A percentile compares a stretch with the other conserved stretches of the same genome.
Evolutionary conservation across 2,329 filamentous ascomycete species (phyloP).

Genomic region (Paramyrothecium roridum): DNA sequence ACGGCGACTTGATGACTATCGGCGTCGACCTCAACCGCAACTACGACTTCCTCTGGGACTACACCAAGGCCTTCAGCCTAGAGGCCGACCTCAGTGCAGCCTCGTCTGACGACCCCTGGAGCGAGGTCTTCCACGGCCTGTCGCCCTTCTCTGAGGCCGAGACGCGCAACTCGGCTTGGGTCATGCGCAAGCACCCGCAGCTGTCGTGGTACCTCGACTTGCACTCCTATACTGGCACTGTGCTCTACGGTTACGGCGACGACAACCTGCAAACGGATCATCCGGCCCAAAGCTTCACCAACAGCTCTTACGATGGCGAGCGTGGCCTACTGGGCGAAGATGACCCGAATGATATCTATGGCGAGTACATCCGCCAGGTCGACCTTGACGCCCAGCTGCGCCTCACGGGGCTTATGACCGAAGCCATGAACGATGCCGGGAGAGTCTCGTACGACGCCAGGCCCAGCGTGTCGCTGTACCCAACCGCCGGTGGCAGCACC

Average conservation of each 20-base stretch:
- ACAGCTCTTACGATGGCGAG: slow-evolving; percentile 40
- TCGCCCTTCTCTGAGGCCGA: slow-evolving; percentile 45
- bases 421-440: slow-evolving; percentile 35
- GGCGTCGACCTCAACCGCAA: slow-evolving; percentile 55
- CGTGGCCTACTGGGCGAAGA: slow-evolving; percentile 39
- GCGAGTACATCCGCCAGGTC: slow-evolving; percentile 37
- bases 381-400: slow-evolving; percentile 29
- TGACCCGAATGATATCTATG: slow-evolving; percentile 29
- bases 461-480: slow-evolving; percentile 40
- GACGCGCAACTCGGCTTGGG: slow-evolving; percentile 43
- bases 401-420: slow-evolving; percentile 29
- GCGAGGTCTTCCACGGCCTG: slow-evolving; percentile 44
- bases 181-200: slow-evolving; percentile 42
- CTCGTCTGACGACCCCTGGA: slow-evolving; percentile 32
- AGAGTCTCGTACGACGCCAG: slow-evolving; percentile 32
- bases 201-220: slow-evolving; percentile 49
- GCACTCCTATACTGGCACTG: slow-evolving; percentile 43
- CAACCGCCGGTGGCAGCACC: slow-evolving; percentile 40
- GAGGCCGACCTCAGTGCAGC: slow-evolving; percentile 34
- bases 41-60: slow-evolving; percentile 58
- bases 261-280: slow-evolving; percentile 40
- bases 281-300: slow-evolving; percentile 41
- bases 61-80: slow-evolving; percentile 36
- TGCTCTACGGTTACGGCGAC: slow-evolving; percentile 48
- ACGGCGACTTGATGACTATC: slow-evolving; percentile 22